Conservation (phyloP, 192 early-diverging fungal genomes). For the Podila minutissima region DNA sequence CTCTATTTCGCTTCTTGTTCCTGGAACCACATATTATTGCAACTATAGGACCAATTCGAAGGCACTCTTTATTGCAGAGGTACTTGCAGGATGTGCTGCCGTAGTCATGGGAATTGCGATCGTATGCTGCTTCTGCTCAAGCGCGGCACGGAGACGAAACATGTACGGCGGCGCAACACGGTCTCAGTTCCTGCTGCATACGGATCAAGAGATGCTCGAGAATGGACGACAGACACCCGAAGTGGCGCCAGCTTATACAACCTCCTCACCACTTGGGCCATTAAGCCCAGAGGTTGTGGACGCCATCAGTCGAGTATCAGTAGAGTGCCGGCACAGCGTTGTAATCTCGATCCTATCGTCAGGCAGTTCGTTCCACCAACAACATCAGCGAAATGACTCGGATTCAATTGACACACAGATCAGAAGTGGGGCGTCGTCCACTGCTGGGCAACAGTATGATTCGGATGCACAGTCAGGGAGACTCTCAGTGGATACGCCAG, state of each 20-base stretch:
- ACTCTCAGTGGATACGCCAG: not conserved
- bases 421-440: not conserved
- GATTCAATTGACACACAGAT: not conserved
- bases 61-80: slow-evolving; percentile 37
- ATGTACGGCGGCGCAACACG: not conserved
- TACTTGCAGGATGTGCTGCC: slow-evolving; percentile 33
- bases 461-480: not conserved
- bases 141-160: slow-evolving; percentile 14
- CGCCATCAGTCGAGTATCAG: slow-evolving; percentile 30
- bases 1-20: not conserved
- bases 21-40: no score
- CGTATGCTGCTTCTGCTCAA: slow-evolving; percentile 34
- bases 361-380: slow-evolving; percentile 5
- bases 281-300: slow-evolving; percentile 39
- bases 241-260: slow-evolving; percentile 28
- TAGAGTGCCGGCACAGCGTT: slow-evolving; percentile 26
- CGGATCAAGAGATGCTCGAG: slow-evolving; percentile 1
- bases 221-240: slow-evolving; percentile 28
- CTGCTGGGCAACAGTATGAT: not conserved
- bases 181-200: not conserved
- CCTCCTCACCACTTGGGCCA: slow-evolving; percentile 36
- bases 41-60: not conserved
- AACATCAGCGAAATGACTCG: not conserved
- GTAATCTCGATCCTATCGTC: slow-evolving; percentile 33
- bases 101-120: slow-evolving; percentile 9